Percentiles rank a stretch among this genome's conserved stretches.
Conservation (phyloP, 192 early-diverging fungal species). For the Podila verticillata region DNA sequence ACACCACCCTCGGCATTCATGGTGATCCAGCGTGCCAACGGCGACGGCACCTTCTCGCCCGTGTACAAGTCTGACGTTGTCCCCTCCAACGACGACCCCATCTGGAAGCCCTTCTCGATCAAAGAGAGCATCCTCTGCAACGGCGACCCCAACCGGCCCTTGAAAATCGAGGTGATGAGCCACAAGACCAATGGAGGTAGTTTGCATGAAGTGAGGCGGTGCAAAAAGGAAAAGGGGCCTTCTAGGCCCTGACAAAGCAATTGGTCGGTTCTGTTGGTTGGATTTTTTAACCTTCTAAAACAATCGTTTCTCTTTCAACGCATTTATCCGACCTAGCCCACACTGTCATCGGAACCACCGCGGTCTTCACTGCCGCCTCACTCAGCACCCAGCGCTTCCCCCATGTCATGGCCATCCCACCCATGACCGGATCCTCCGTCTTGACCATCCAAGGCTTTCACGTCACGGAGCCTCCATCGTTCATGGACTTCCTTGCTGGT, state of each 20-base stretch:
- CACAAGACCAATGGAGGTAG: conserved; percentile 40
- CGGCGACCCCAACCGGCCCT: conserved; percentile 32
- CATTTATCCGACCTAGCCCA: conserved; percentile 5
- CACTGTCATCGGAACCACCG: conserved; percentile 17
- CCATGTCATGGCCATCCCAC: conserved; percentile 26
- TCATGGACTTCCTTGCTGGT: conserved; percentile 63
- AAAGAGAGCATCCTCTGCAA: conserved; percentile 41
- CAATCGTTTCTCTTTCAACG: neutral
- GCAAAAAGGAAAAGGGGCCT: neutral
- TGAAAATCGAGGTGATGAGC: conserved; percentile 39
- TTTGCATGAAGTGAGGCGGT: neutral
- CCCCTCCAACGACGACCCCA: conserved; percentile 12
- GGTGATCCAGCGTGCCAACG: conserved; percentile 49
- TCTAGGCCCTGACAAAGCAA: neutral
- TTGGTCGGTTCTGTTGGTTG: conserved; percentile 2
- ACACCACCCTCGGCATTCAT: conserved; percentile 35
- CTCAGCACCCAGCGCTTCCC: conserved; percentile 22
- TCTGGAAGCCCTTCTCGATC: conserved; percentile 35
- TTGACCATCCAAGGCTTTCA: conserved; percentile 25
- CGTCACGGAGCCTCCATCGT: conserved; percentile 42
- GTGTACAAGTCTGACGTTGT: conserved; percentile 35
- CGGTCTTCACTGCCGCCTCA: conserved; percentile 15
- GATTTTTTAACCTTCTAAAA: neutral
- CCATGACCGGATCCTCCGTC: conserved; percentile 26
- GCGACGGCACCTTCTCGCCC: conserved; percentile 43